Conservation (phyloP, 192 early-diverging fungal species). For the Coemansia sp. region DNA sequence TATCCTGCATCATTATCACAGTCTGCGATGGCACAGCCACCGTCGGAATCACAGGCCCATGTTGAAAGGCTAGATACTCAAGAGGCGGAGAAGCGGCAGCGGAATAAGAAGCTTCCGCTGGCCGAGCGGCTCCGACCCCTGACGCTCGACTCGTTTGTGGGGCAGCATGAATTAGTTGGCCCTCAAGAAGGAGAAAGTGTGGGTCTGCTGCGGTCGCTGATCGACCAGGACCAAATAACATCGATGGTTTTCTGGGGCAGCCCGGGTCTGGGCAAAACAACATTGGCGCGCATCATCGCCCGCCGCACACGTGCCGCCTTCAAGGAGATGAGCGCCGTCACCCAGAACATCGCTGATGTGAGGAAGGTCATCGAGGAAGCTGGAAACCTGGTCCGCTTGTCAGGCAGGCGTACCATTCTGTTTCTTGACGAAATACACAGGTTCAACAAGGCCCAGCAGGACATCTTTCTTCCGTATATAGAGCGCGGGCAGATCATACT, state of each 20-base stretch:
- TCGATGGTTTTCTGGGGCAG: slow-evolving; percentile 81
- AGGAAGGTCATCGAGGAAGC: slow-evolving; percentile 74
- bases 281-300: slow-evolving; percentile 62
- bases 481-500: slow-evolving; percentile 72
- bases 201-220: slow-evolving; percentile 65
- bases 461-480: slow-evolving; percentile 76
- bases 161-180: slow-evolving; percentile 71
- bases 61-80: neutral
- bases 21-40: neutral
- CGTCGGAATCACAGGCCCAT: neutral
- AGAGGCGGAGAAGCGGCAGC: slow-evolving; percentile 20
- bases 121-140: slow-evolving; percentile 50
- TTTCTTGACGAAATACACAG: slow-evolving; percentile 91
- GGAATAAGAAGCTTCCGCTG: slow-evolving; percentile 31
- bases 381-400: slow-evolving; percentile 56
- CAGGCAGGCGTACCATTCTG: slow-evolving; percentile 66
- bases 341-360: slow-evolving; percentile 62
- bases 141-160: slow-evolving; percentile 67
- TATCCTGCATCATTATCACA: too few relatives aligned
- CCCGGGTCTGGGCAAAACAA: slow-evolving; percentile 64
- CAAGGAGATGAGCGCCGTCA: slow-evolving; percentile 56
- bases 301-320: slow-evolving; percentile 35
- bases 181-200: slow-evolving; percentile 10
- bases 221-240: slow-evolving; percentile 65
- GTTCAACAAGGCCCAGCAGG: slow-evolving; percentile 88